Conservation (phyloP, 305 asterid species). For the Fraxinus dipetala region DNA sequence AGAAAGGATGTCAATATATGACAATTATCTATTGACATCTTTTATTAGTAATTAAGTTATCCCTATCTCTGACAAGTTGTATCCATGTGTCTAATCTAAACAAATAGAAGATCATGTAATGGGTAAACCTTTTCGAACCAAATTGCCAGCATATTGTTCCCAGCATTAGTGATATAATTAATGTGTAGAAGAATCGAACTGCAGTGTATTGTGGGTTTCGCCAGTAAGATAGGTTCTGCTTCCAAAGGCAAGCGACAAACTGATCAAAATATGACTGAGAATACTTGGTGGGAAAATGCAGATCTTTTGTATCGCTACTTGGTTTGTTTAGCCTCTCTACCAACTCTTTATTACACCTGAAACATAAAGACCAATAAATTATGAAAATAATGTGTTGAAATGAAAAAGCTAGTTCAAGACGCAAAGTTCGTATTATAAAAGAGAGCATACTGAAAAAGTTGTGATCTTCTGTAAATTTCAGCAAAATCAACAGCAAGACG, state of each 20-base stretch:
- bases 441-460: conserved; percentile 58
- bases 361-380: conserved; percentile 20
- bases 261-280: conserved; percentile 60
- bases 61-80: background rate
- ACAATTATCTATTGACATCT: background rate
- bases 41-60: background rate
- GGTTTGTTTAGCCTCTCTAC: conserved; percentile 87
- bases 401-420: conserved; percentile 1
- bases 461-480: conserved; percentile 71
- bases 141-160: conserved; percentile 92
- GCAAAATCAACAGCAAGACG: conserved; percentile 90
- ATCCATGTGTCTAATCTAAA: background rate
- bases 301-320: conserved; percentile 61
- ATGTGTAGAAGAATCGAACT: conserved; percentile 88
- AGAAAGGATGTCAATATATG: background rate
- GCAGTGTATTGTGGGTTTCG: conserved; percentile 98
- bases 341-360: conserved; percentile 66
- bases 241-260: conserved; percentile 84
- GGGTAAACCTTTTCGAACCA: conserved; percentile 84
- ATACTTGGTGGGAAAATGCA: conserved; percentile 69
- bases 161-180: conserved; percentile 82
- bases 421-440: conserved; percentile 2
- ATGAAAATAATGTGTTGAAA: conserved; percentile 22
- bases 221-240: conserved; percentile 94
- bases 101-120: too few relatives aligned